Conservation (phyloP, 2,329 filamentous ascomycete species). For the Furcasterigmium sp. region DNA sequence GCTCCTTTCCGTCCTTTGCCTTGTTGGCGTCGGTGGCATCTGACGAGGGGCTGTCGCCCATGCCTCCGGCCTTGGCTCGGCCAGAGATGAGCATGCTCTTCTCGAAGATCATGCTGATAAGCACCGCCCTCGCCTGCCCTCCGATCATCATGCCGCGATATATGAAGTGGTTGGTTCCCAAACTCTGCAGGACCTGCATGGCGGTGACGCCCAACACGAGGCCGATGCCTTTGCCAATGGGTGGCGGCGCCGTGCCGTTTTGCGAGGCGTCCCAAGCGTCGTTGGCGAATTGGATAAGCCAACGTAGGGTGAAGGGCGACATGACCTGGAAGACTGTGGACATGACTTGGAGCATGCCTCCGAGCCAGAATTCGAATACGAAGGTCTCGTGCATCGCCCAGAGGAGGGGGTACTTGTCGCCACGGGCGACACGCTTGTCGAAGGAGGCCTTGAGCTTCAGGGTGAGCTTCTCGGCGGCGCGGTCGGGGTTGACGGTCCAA, state of each 20-base stretch:
- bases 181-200: slow-evolving; percentile 80
- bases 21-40: slow-evolving; percentile 26
- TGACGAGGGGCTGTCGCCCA: slow-evolving; percentile 36
- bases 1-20: slow-evolving; percentile 19
- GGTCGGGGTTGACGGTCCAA: slow-evolving; percentile 79
- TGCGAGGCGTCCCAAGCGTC: slow-evolving; percentile 67
- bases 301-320: slow-evolving; percentile 79
- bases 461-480: slow-evolving; percentile 67
- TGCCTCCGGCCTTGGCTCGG: slow-evolving; percentile 78
- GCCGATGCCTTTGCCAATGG: slow-evolving; percentile 72
- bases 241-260: slow-evolving; percentile 48
- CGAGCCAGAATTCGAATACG: slow-evolving; percentile 77
- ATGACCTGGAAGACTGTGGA: slow-evolving; percentile 75
- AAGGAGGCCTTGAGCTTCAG: slow-evolving; percentile 63
- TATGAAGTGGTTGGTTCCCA: slow-evolving; percentile 85
- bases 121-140: slow-evolving; percentile 71
- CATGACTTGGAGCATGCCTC: slow-evolving; percentile 69
- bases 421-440: slow-evolving; percentile 58
- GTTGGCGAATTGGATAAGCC: slow-evolving; percentile 78
- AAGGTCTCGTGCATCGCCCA: slow-evolving; percentile 85
- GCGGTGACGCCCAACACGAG: slow-evolving; percentile 76
- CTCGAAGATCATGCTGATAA: slow-evolving; percentile 85
- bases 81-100: slow-evolving; percentile 88
- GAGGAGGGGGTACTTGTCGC: slow-evolving; percentile 68
- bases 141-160: slow-evolving; percentile 90